Conservation (phyloP, 345 rosid genomes). For the Acer yangbiense region DNA sequence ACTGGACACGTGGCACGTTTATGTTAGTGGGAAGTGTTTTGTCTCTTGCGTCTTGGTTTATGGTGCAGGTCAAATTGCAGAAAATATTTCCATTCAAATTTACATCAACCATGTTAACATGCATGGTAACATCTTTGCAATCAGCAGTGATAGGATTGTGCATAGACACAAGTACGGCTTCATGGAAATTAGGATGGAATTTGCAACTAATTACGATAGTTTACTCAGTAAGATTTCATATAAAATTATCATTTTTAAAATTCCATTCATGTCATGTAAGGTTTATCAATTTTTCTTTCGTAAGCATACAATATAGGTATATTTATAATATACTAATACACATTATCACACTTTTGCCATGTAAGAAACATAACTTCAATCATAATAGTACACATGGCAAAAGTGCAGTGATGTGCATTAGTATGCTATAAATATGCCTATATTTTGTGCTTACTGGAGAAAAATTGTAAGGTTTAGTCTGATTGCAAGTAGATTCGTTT, state of each 20-base stretch:
- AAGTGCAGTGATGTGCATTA: too few species aligned
- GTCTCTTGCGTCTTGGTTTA: constrained; percentile 42
- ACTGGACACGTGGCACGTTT: constrained; percentile 41
- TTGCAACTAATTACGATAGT: constrained; percentile 41
- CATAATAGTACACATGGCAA: too few species aligned
- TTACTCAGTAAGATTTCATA: constrained; percentile 37
- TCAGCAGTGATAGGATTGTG: constrained; percentile 34
- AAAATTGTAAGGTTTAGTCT: not conserved
- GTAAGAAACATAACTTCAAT: too few species aligned
- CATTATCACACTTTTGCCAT: too few species aligned
- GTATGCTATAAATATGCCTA: too few species aligned
- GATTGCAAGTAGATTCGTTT: too few species aligned
- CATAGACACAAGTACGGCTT: constrained; percentile 23
- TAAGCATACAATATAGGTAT: too few species aligned
- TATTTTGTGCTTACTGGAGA: too few species aligned
- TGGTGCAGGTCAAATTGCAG: constrained; percentile 41
- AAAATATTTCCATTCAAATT: constrained; percentile 41
- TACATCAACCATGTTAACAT: constrained; percentile 48
- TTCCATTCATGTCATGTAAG: too few species aligned
- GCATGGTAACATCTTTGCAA: constrained; percentile 41
- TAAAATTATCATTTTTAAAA: not conserved
- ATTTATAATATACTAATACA: too few species aligned
- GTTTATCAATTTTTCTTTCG: too few species aligned
- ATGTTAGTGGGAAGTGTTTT: constrained; percentile 37
- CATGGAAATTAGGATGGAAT: constrained; percentile 47